These are phyloP conservation scores for Tagetes patula DNA, from an alignment of 129 eudicot genomes.

Conservation along the genomic window DNA sequence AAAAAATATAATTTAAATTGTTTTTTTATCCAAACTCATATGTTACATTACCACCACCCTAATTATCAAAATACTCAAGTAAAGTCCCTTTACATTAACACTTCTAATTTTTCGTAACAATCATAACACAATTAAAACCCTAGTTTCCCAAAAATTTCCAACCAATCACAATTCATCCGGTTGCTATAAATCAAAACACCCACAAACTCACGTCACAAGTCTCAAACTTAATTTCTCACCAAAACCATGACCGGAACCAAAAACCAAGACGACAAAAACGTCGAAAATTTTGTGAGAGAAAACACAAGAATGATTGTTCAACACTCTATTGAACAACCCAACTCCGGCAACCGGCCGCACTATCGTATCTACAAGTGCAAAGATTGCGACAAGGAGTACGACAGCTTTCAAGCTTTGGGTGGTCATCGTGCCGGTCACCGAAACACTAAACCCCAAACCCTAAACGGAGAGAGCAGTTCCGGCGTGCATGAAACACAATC, in stretches of 20 bases:
- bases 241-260: constrained; percentile 8
- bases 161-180: background rate
- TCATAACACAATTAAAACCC: background rate
- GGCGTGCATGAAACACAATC: background rate
- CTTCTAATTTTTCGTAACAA: too few species aligned
- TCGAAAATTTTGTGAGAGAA: background rate
- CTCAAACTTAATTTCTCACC: background rate
- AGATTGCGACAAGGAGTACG: constrained; percentile 26
- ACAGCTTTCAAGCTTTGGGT: constrained; percentile 24
- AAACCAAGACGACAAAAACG: background rate
- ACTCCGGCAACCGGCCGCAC: background rate
- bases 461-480: background rate
- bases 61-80: too few species aligned
- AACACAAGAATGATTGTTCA: constrained; percentile 3
- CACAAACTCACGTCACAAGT: background rate
- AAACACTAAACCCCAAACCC: background rate
- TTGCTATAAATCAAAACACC: background rate
- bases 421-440: constrained; percentile 27
- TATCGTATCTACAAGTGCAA: constrained; percentile 15
- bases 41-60: too few species aligned
- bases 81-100: too few species aligned
- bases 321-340: constrained; percentile 4
- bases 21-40: too few species aligned
- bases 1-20: too few species aligned
- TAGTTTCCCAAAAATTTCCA: background rate